These are phyloP conservation scores for Phylloporus rhodoxanthus DNA, from an alignment of 768 basidiomycete genomes.

Conservation along the genomic window DNA sequence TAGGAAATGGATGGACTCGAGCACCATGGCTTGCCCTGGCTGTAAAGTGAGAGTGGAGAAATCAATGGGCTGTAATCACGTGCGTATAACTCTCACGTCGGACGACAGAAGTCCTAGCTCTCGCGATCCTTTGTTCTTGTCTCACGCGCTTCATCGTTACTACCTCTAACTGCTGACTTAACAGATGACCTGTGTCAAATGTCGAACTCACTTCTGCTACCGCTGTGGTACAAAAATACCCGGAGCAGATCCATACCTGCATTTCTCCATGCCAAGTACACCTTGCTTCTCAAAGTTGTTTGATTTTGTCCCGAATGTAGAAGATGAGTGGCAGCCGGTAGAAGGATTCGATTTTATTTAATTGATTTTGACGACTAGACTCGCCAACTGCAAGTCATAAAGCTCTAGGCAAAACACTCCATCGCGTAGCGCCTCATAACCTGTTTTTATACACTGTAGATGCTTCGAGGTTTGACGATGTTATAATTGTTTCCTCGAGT, in stretches of 20 bases:
- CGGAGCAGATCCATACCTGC: conserved; percentile 52
- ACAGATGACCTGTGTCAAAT: conserved; percentile 77
- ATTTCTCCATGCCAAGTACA: conserved; percentile 53
- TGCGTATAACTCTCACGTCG: conserved; percentile 33
- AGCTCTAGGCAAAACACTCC: too few relatives aligned
- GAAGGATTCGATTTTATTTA: conserved; percentile 33
- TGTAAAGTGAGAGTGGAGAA: conserved; percentile 74
- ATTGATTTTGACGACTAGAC: not conserved
- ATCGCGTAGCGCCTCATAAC: not conserved
- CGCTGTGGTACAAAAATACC: conserved; percentile 58
- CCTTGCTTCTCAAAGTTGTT: conserved; percentile 64
- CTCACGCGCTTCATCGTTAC: not conserved
- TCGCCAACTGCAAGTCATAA: not conserved
- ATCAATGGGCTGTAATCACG: conserved; percentile 82
- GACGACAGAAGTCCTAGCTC: too few relatives aligned
- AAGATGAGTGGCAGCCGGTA: conserved; percentile 45
- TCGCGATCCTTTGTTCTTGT: not conserved
- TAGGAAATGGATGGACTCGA: conserved; percentile 61
- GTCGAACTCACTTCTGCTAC: conserved; percentile 76
- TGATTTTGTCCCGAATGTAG: conserved; percentile 38
- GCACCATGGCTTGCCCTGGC: conserved; percentile 68
- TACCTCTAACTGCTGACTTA: conserved; percentile 2
- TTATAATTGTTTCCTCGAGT: too few relatives aligned
- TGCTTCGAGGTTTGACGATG: too few relatives aligned
- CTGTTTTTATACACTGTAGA: too few relatives aligned